These are phyloP conservation scores for Cyclotella sp. DNA, from an alignment of 108 stramenopile genomes.

Conservation along the genomic window DNA sequence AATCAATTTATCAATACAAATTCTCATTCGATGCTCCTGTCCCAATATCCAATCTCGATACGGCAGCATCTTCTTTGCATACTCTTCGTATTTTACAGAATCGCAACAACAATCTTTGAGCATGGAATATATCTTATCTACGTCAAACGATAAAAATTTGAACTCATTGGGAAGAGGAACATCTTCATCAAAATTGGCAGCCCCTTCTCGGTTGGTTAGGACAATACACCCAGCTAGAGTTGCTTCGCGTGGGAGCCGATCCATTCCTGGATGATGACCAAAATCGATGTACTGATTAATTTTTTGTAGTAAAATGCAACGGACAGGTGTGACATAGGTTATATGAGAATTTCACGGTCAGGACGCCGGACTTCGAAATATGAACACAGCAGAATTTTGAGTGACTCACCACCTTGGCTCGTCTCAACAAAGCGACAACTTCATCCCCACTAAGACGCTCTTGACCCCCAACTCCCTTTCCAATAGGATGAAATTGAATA, in stretches of 20 bases:
- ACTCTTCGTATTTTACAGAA: conserved; percentile 35
- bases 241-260: conserved; percentile 63
- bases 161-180: conserved; percentile 54
- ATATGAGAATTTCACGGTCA: too few relatives aligned
- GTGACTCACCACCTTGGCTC: conserved; percentile 52
- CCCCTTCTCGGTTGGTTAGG: conserved; percentile 58
- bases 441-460: conserved; percentile 54
- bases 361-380: not conserved
- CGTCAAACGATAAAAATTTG: conserved; percentile 52
- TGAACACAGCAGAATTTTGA: not conserved
- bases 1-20: conserved; percentile 51
- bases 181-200: conserved; percentile 55
- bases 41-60: conserved; percentile 55
- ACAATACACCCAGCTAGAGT: conserved; percentile 59
- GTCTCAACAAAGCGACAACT: conserved; percentile 44
- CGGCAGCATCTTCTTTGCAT: conserved; percentile 34
- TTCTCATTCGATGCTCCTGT: conserved; percentile 47
- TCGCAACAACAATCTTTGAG: conserved; percentile 37
- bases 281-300: conserved; percentile 57
- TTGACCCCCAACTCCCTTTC: conserved; percentile 36
- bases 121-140: conserved; percentile 37
- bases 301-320: not conserved
- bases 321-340: too few relatives aligned
- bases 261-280: conserved; percentile 70
- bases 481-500: conserved; percentile 52